Evolutionary conservation across 352 stramenopile genomes (phyloP).

Genomic region (Blastocystis sp.): DNA sequence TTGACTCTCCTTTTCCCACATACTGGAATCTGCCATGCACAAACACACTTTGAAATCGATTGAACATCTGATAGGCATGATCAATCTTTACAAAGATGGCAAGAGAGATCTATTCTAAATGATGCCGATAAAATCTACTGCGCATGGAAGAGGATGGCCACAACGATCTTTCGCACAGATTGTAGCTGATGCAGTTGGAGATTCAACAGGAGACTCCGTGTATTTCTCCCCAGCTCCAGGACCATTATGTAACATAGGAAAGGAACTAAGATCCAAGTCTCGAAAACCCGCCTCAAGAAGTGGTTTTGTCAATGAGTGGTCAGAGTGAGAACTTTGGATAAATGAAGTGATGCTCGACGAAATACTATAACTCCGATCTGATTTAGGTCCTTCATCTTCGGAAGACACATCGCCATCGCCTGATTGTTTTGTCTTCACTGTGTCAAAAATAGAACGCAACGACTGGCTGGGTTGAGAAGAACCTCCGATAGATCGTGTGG

Average conservation of each 20-base stretch:
- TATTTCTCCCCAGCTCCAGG: not conserved
- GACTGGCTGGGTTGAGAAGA: not conserved
- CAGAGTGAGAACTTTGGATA: not conserved
- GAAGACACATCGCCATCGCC: not conserved
- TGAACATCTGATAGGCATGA: not conserved
- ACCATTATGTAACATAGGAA: not conserved
- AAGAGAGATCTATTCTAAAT: not conserved
- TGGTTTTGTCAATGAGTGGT: not conserved
- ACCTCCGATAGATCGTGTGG: not conserved
- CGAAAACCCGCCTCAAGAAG: not conserved
- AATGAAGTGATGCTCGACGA: not conserved
- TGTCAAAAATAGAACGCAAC: not conserved
- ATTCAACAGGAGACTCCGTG: not conserved
- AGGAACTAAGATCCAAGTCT: not conserved
- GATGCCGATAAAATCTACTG: not conserved
- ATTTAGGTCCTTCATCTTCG: not conserved
- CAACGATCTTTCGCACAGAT: not conserved
- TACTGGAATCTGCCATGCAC: not conserved
- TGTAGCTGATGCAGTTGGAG: not conserved
- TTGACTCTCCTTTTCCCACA: not conserved
- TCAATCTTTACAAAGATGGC: slow-evolving; percentile 2
- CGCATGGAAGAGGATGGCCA: not conserved
- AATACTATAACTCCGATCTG: not conserved
- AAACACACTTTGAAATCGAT: slow-evolving; percentile 21
- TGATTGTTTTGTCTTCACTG: not conserved